Evolutionary conservation across 2,329 filamentous ascomycete genomes (phyloP).

Genomic region (Simplicillium aogashimaense): DNA sequence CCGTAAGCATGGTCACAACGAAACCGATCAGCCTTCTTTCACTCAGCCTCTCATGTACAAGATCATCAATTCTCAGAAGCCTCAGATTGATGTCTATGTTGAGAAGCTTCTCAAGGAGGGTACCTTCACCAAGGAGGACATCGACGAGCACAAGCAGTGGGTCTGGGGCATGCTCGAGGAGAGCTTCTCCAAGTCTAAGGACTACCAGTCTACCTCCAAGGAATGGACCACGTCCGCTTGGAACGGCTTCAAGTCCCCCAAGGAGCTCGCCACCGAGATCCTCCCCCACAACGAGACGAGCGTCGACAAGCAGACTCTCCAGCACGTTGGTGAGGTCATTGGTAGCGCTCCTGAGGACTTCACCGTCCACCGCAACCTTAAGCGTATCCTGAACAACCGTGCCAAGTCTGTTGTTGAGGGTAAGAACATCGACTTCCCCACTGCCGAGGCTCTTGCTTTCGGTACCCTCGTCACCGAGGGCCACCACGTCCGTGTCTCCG

Average conservation of each 20-base stretch:
- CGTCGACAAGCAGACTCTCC: constrained; percentile 61
- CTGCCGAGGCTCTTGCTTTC: constrained; percentile 91
- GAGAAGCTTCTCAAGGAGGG: constrained; percentile 85
- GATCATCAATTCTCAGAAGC: constrained; percentile 76
- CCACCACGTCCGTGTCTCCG: constrained; percentile 93
- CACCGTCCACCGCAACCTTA: constrained; percentile 85
- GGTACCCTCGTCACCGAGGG: constrained; percentile 85
- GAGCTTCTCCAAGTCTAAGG: constrained; percentile 93
- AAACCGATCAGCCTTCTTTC: constrained; percentile 98
- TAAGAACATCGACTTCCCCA: constrained; percentile 95
- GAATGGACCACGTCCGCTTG: constrained; percentile 98
- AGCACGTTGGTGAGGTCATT: constrained; percentile 76
- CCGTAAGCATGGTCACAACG: constrained; percentile 97
- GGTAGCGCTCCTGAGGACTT: constrained; percentile 75
- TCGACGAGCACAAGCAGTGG: constrained; percentile 99
- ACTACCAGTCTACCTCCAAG: constrained; percentile 92
- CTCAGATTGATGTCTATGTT: constrained; percentile 83
- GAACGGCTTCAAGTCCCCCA: constrained; percentile 99
- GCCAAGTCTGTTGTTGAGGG: constrained; percentile 90
- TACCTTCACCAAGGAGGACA: constrained; percentile 93
- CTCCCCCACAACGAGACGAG: constrained; percentile 85
- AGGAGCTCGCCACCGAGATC: constrained; percentile 90
- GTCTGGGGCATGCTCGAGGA: constrained; percentile 99
- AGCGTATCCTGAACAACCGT: constrained; percentile 84
- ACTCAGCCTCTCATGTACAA: constrained; percentile 99